phyloP scores from a whole-genome alignment of 768 basidiomycete genomes.

The Pluteus cervinus region DNA sequence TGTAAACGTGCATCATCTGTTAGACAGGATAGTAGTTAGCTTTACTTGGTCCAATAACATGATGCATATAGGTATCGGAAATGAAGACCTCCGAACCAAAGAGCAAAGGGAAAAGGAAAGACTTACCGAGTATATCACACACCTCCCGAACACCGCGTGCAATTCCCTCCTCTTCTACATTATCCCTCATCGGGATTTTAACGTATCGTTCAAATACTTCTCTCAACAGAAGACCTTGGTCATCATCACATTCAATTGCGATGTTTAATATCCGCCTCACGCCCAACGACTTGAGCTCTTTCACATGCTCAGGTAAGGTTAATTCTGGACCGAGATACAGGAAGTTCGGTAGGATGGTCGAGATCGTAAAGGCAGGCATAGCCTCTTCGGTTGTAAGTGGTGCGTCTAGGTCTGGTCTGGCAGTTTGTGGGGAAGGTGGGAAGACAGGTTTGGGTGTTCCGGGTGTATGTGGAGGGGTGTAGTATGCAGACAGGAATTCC shows the following conservation, averaged over 20 bases:
- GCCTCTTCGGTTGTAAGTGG: constrained; percentile 58
- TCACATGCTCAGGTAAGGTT: constrained; percentile 65
- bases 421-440: constrained; percentile 59
- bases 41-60: too few relatives aligned
- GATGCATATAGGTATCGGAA: not conserved
- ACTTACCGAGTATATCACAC: constrained; percentile 81
- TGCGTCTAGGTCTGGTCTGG: constrained; percentile 54
- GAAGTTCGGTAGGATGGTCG: constrained; percentile 87
- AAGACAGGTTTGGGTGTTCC: constrained; percentile 35
- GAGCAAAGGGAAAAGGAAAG: not conserved
- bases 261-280: constrained; percentile 89
- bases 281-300: constrained; percentile 66
- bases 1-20: constrained; percentile 89
- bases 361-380: constrained; percentile 70
- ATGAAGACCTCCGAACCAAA: too few relatives aligned
- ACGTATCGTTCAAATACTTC: constrained; percentile 78
- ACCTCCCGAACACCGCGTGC: constrained; percentile 75
- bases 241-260: constrained; percentile 84
- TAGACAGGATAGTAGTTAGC: too few relatives aligned
- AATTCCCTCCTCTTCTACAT: constrained; percentile 90
- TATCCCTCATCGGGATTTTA: constrained; percentile 91
- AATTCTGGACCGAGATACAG: constrained; percentile 90
- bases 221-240: constrained; percentile 62
- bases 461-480: constrained; percentile 48
- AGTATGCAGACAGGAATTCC: constrained; percentile 44